Evolutionary conservation across 2,329 filamentous ascomycete species (phyloP).

Genomic region (Paraconiothyrium sp.): DNA sequence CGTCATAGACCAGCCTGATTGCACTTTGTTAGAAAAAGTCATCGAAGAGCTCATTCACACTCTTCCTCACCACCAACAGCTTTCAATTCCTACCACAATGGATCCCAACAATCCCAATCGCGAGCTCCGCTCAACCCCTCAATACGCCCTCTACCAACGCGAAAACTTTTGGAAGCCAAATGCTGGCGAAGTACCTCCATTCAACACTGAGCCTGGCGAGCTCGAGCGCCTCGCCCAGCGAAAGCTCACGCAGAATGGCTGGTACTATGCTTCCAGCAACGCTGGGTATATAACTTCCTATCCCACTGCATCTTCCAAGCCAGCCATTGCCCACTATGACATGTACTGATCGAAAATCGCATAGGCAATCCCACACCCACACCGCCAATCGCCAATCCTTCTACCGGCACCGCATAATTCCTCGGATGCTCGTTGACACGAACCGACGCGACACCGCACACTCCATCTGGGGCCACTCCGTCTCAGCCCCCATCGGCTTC

Average conservation of each 20-base stretch:
- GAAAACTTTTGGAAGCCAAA: constrained; percentile 66
- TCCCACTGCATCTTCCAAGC: background rate
- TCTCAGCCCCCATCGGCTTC: constrained; percentile 70
- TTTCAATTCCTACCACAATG: constrained; percentile 33
- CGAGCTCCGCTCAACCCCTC: constrained; percentile 59
- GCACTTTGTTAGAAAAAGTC: background rate
- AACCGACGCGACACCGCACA: constrained; percentile 66
- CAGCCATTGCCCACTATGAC: too few species aligned
- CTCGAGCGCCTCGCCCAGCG: constrained; percentile 67
- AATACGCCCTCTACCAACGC: constrained; percentile 65
- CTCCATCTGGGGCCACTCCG: constrained; percentile 68
- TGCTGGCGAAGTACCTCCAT: constrained; percentile 59
- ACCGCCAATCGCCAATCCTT: constrained; percentile 70
- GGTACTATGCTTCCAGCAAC: constrained; percentile 68
- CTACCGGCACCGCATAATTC: constrained; percentile 70
- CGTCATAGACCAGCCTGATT: background rate
- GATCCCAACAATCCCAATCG: constrained; percentile 65
- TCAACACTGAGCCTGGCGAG: constrained; percentile 66
- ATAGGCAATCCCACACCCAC: constrained; percentile 59
- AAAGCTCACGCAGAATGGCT: constrained; percentile 66
- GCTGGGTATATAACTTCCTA: constrained; percentile 49
- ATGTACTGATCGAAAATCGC: background rate
- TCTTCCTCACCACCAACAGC: background rate
- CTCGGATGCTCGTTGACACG: constrained; percentile 68
- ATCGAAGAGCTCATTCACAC: background rate